Percentiles rank a stretch among this genome's conserved stretches.
Evolutionary conservation across 164 flowering plant genomes (phyloP).

Genomic region (Houttuynia cordata): DNA sequence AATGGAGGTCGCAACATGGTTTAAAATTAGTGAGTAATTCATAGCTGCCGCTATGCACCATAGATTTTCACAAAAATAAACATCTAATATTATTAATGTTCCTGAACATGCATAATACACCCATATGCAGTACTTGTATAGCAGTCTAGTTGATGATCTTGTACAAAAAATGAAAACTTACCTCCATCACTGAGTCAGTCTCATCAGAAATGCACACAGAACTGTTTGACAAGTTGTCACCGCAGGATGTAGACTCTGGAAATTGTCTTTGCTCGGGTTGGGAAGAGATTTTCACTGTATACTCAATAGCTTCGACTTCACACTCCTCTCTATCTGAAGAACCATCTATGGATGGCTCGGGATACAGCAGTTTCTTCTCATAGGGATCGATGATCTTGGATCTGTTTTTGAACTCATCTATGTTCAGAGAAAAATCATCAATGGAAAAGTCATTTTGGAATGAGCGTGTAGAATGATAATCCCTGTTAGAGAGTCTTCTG

Average conservation of each 20-base stretch:
- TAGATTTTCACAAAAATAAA: no score
- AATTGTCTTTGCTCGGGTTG: background rate
- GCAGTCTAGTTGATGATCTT: background rate
- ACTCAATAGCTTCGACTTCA: background rate
- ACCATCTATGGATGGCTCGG: background rate
- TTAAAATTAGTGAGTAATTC: no score
- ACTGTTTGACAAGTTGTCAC: background rate
- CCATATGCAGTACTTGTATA: background rate
- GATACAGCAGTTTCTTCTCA: background rate
- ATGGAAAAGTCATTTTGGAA: background rate
- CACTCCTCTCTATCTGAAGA: background rate
- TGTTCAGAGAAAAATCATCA: background rate
- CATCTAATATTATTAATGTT: background rate
- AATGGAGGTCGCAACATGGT: background rate
- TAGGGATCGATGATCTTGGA: background rate
- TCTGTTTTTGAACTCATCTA: background rate
- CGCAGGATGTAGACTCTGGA: background rate
- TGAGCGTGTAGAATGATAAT: conserved; percentile 13
- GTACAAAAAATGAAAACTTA: background rate
- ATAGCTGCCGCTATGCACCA: no score
- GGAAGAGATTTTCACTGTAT: background rate
- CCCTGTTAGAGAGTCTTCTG: conserved; percentile 19
- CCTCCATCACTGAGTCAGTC: background rate
- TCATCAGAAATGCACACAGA: background rate
- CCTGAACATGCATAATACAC: background rate